Evolutionary conservation across 768 basidiomycete species (phyloP).

Genomic region (Pisolithus albus): DNA sequence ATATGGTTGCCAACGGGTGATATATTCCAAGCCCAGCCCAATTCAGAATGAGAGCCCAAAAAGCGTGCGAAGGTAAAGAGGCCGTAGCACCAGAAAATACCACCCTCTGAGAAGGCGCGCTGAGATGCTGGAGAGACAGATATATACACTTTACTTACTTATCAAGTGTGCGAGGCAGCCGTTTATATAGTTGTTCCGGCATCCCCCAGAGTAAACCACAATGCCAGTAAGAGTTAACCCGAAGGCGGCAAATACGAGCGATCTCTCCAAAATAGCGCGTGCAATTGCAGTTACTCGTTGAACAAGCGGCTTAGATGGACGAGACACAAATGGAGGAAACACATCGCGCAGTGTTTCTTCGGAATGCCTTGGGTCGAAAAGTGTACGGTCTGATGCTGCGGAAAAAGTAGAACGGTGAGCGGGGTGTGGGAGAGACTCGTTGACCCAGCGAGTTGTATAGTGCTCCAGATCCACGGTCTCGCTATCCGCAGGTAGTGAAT

Average conservation of each 20-base stretch:
- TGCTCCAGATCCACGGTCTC: constrained; percentile 14
- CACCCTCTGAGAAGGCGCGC: constrained; percentile 52
- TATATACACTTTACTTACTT: constrained; percentile 43
- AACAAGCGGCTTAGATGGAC: constrained; percentile 22
- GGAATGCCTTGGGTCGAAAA: constrained; percentile 46
- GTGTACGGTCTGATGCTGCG: constrained; percentile 44
- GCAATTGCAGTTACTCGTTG: constrained; percentile 38
- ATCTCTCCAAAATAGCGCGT: constrained; percentile 54
- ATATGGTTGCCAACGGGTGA: constrained; percentile 43
- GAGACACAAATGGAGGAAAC: constrained; percentile 13
- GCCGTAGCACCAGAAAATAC: constrained; percentile 91
- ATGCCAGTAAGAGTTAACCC: constrained; percentile 62
- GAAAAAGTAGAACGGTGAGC: constrained; percentile 35
- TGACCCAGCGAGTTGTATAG: constrained; percentile 49
- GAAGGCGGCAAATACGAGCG: constrained; percentile 67
- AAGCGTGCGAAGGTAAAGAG: constrained; percentile 89
- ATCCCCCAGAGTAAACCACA: constrained; percentile 80
- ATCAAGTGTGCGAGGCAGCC: constrained; percentile 87
- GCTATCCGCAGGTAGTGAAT: constrained; percentile 18
- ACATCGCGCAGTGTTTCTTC: constrained; percentile 51
- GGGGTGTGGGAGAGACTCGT: constrained; percentile 20
- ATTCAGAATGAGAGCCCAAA: constrained; percentile 76
- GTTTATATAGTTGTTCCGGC: constrained; percentile 71
- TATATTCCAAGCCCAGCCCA: constrained; percentile 95
- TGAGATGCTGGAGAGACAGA: neutral